These are phyloP conservation scores for Endoconidiophora polonica DNA, from an alignment of 2,329 filamentous ascomycete genomes.

Conservation along the genomic window DNA sequence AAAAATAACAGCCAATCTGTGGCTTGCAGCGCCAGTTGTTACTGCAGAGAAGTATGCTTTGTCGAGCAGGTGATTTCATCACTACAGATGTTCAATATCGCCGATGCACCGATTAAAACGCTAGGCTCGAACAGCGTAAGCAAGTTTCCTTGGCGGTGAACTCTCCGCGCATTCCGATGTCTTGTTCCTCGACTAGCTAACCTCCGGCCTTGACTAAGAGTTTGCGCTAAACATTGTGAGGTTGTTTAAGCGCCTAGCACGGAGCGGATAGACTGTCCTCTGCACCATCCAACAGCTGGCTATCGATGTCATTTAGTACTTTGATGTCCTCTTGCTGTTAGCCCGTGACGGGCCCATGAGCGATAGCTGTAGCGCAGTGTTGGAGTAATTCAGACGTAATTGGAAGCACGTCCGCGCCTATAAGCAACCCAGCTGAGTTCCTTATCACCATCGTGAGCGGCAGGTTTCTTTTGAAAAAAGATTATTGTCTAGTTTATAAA, in stretches of 20 bases:
- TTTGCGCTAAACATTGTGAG: conserved; percentile 49
- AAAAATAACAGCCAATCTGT: conserved; percentile 49
- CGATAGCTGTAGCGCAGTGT: conserved; percentile 30
- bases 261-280: conserved; percentile 48
- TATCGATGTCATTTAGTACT: conserved; percentile 47
- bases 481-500: too few species aligned
- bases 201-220: conserved; percentile 49
- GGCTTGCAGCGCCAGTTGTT: conserved; percentile 41
- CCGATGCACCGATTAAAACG: conserved; percentile 30
- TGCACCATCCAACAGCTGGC: conserved; percentile 58
- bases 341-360: conserved; percentile 54
- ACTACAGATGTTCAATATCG: conserved; percentile 31
- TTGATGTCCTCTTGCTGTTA: conserved; percentile 48
- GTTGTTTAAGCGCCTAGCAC: conserved; percentile 49
- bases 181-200: conserved; percentile 46
- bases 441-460: conserved; percentile 43
- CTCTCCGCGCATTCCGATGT: conserved; percentile 43
- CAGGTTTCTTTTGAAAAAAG: too few species aligned
- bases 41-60: conserved; percentile 44
- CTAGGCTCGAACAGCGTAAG: conserved; percentile 40
- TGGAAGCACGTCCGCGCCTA: conserved; percentile 42
- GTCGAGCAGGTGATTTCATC: conserved; percentile 63
- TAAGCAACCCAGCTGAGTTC: conserved; percentile 58
- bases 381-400: conserved; percentile 48
- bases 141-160: conserved; percentile 42